Evolutionary conservation across 2,329 filamentous ascomycete species (phyloP), one percentile per base, ranked within the genome.

Genomic region (Cladosporium sp.): DNA sequence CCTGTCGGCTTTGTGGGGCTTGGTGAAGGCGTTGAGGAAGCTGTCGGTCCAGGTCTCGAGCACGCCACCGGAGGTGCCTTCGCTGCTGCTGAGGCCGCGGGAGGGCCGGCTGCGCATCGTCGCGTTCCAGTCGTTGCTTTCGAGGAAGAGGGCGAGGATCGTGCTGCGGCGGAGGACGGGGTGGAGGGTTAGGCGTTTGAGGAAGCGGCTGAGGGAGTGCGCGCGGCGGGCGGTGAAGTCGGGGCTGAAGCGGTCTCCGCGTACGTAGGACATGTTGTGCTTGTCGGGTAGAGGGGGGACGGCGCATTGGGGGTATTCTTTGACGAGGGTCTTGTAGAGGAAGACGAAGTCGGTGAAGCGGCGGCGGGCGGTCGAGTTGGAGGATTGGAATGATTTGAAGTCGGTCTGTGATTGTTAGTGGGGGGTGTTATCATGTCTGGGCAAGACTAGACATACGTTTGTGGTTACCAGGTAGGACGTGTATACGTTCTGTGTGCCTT

Each of bases 281-380:
- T 97, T 99, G 73, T 97, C 93, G 47, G 93, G 93, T 48, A 99
- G 78, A 41, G 93, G 93, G 24, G 93, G 93, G 3, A 99, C 89
- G 42, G 93, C 93, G 70, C 87, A 89, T 73, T 89, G 88, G 53
- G 90, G 89, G 63, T 89, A 97, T 68, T 96, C 91, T 66, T 84
- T 85, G 56, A 80, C 84, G 45, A 99, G 83, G 27, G 88, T 85
- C 72, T 95, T 96, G 75, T 89, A 96, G 56, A 99, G 83, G 68
- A 96, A 99, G 60, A 95, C 86, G 67, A 99, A 99, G 73, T 99
- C 93, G 61, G 92, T 97, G 73, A 96, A 99, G 64, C 93, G 89
- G 60, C 93, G 84, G 55, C 93, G 88, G 55, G 95, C 86, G 20
- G 79, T 78, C 55, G 89, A 90, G 17, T 84, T 83, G 30, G 87